phyloP scores from a whole-genome alignment of 768 basidiomycete genomes.

The Leucocoprinus leucothites region DNA sequence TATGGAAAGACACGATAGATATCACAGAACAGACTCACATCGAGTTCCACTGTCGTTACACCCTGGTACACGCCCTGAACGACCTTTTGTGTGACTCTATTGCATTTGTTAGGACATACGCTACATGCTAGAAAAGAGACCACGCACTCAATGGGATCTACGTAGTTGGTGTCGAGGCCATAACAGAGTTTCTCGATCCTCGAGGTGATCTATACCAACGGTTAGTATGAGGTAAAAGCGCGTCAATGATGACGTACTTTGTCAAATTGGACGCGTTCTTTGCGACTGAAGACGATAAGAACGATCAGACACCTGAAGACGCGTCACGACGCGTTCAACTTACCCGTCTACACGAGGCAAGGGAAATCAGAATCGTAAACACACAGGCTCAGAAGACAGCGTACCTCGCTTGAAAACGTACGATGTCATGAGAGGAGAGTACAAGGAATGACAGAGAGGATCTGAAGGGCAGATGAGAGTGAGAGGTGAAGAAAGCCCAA shows the following conservation, averaged over 20 bases:
- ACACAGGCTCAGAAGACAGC: slow-evolving; percentile 9
- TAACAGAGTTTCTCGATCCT: slow-evolving; percentile 91
- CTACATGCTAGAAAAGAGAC: slow-evolving; percentile 2
- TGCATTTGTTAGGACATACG: background rate
- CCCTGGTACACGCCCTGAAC: slow-evolving; percentile 92
- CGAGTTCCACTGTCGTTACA: slow-evolving; percentile 95
- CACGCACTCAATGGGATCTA: slow-evolving; percentile 88
- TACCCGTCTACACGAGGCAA: slow-evolving; percentile 40
- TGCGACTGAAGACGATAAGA: slow-evolving; percentile 50
- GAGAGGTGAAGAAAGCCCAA: background rate
- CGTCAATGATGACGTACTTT: slow-evolving; percentile 51
- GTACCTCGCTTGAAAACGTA: slow-evolving; percentile 38
- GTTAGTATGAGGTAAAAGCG: slow-evolving; percentile 16
- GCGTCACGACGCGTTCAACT: slow-evolving; percentile 38
- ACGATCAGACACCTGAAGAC: slow-evolving; percentile 20
- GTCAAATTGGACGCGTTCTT: slow-evolving; percentile 91
- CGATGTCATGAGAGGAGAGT: slow-evolving; percentile 10
- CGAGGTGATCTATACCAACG: slow-evolving; percentile 66
- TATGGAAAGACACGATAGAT: background rate
- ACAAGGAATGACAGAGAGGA: background rate
- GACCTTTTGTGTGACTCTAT: slow-evolving; percentile 87
- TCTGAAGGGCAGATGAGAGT: background rate
- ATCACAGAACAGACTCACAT: slow-evolving; percentile 51
- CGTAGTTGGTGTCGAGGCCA: slow-evolving; percentile 88
- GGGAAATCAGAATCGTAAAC: slow-evolving; percentile 8